Evolutionary conservation across 176 grass and related monocot genomes (phyloP).

Genomic region (Rhynchospora pubera): DNA sequence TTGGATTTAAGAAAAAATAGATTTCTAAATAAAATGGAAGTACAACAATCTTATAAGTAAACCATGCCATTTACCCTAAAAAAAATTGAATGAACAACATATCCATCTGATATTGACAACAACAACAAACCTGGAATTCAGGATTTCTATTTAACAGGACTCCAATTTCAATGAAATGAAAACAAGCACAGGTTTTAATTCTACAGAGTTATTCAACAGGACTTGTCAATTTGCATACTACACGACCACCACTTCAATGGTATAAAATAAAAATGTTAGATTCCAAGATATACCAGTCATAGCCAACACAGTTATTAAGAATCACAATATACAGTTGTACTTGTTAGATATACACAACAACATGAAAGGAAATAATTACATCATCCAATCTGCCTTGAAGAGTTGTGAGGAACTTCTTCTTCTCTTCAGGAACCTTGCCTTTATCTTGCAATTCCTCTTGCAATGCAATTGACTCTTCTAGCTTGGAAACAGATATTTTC

Average conservation of each 20-base stretch:
- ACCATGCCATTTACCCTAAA: neutral
- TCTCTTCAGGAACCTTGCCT: conserved; percentile 53
- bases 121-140: neutral
- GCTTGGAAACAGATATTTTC: conserved; percentile 40
- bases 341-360: neutral
- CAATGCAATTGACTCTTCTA: conserved; percentile 43
- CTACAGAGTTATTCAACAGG: neutral
- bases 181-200: neutral
- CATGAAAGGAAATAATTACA: conserved; percentile 29
- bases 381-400: conserved; percentile 47
- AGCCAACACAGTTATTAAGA: neutral
- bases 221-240: neutral
- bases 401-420: conserved; percentile 35
- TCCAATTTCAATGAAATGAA: neutral
- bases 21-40: neutral
- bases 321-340: neutral
- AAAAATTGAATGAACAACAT: neutral
- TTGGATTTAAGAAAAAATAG: neutral
- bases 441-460: conserved; percentile 46
- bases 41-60: neutral
- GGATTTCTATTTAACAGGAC: neutral
- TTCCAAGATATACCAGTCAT: neutral
- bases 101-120: neutral
- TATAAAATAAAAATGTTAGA: neutral
- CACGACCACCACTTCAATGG: neutral